Evolutionary conservation across 805 yeast species (phyloP).

Genomic region (Candida xiaguanensis): DNA sequence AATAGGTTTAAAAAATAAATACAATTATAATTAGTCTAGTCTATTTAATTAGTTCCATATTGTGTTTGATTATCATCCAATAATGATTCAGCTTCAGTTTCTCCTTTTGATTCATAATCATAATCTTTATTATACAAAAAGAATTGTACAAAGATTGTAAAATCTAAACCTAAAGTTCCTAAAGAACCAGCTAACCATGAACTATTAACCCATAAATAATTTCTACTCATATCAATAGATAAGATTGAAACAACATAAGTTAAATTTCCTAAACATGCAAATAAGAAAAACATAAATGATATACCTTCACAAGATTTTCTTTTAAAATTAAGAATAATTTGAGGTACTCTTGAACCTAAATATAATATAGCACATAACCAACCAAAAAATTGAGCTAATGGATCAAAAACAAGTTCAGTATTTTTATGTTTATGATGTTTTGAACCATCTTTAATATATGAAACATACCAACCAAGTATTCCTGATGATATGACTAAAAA

Average conservation of each 20-base stretch:
- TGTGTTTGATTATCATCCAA: conserved; percentile 1
- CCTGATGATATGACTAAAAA: conserved; percentile 71
- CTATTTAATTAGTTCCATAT: conserved; percentile 4
- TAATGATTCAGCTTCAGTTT: conserved; percentile 5
- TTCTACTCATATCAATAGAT: conserved; percentile 64
- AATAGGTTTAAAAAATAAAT: conserved; percentile 8
- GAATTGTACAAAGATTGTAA: conserved; percentile 80
- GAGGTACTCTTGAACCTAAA: conserved; percentile 90
- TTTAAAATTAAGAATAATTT: conserved; percentile 76
- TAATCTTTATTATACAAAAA: conserved; percentile 58
- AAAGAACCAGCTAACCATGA: conserved; percentile 91
- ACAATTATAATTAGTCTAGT: not conserved
- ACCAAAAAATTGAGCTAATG: conserved; percentile 85
- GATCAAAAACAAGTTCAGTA: conserved; percentile 58
- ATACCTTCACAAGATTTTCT: conserved; percentile 95
- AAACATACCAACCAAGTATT: conserved; percentile 79
- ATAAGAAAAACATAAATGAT: conserved; percentile 86
- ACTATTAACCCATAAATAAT: conserved; percentile 74
- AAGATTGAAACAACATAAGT: conserved; percentile 87
- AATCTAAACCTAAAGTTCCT: conserved; percentile 83
- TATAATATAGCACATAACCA: conserved; percentile 71
- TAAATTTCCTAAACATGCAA: conserved; percentile 92
- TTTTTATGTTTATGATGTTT: conserved; percentile 23
- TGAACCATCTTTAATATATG: conserved; percentile 44
- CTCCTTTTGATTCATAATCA: conserved; percentile 21